Percentiles rank a stretch among this genome's conserved stretches.
phyloP scores from a whole-genome alignment of 1,139 yeast genomes.

The Candida tetrigidarum region DNA sequence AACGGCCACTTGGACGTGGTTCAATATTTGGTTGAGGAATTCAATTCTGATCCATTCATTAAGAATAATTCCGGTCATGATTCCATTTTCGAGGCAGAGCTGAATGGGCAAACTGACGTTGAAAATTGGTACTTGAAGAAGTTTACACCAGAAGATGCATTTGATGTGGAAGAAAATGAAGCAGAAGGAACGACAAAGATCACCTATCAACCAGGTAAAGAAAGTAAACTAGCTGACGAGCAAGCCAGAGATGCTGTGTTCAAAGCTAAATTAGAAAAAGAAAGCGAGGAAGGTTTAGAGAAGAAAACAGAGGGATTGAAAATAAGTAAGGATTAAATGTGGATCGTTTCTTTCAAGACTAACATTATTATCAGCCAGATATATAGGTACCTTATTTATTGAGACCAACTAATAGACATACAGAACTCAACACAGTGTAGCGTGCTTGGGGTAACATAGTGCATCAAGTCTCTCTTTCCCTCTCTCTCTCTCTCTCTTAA shows the following conservation, averaged over 20 bases:
- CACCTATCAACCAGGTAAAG: slow-evolving; percentile 52
- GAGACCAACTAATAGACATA: neutral
- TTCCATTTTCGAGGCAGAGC: slow-evolving; percentile 87
- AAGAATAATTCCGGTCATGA: slow-evolving; percentile 82
- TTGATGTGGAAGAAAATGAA: slow-evolving; percentile 47
- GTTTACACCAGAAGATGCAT: slow-evolving; percentile 69
- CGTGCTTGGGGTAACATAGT: neutral
- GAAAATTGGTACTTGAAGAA: slow-evolving; percentile 75
- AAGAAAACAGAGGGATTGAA: slow-evolving; percentile 10
- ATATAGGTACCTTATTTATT: neutral
- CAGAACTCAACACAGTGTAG: neutral
- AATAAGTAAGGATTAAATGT: slow-evolving; percentile 2
- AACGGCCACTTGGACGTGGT: slow-evolving; percentile 84
- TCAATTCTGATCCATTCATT: slow-evolving; percentile 77
- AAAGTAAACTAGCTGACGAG: slow-evolving; percentile 51
- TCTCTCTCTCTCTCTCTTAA: too few relatives aligned
- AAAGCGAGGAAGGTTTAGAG: slow-evolving; percentile 12
- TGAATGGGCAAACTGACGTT: slow-evolving; percentile 63
- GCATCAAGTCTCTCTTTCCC: neutral
- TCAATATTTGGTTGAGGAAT: slow-evolving; percentile 68
- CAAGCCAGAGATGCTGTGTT: slow-evolving; percentile 37
- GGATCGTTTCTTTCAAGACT: neutral
- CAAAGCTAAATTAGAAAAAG: slow-evolving; percentile 11
- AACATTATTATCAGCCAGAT: too few relatives aligned
- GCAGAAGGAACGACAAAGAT: slow-evolving; percentile 42